These are phyloP conservation scores for Aspergillus ochraceoroseus DNA, from an alignment of 2,329 filamentous ascomycete species.

Conservation along the genomic window DNA sequence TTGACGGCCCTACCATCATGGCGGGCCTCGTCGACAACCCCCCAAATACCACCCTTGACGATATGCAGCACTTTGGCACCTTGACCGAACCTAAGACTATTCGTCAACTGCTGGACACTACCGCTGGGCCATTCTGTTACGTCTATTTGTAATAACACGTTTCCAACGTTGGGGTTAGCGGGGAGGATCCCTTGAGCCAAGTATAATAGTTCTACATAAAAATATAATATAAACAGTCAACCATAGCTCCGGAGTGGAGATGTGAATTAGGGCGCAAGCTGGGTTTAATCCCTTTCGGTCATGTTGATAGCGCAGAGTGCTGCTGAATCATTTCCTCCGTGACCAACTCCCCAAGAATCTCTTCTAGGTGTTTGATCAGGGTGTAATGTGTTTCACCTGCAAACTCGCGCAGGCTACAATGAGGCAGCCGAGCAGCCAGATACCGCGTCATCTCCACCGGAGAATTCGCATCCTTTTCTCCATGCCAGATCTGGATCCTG, in stretches of 20 bases:
- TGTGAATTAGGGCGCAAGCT: too few relatives aligned
- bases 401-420: slow-evolving; percentile 33
- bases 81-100: slow-evolving; percentile 34
- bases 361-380: background rate
- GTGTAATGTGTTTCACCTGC: slow-evolving; percentile 24
- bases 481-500: slow-evolving; percentile 30
- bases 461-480: slow-evolving; percentile 27
- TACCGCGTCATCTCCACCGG: slow-evolving; percentile 36
- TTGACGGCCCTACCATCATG: slow-evolving; percentile 37
- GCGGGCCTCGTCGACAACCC: slow-evolving; percentile 4
- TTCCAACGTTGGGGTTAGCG: too few relatives aligned
- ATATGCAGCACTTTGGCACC: slow-evolving; percentile 34
- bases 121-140: slow-evolving; percentile 47
- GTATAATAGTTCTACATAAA: too few relatives aligned
- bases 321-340: background rate
- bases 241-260: too few relatives aligned
- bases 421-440: slow-evolving; percentile 36
- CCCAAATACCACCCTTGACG: slow-evolving; percentile 44
- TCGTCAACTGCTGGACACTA: slow-evolving; percentile 41
- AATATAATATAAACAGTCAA: too few relatives aligned
- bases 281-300: background rate
- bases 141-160: slow-evolving; percentile 34
- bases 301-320: too few relatives aligned
- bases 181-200: too few relatives aligned
- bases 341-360: slow-evolving; percentile 1